Evolutionary conservation across 768 basidiomycete genomes (phyloP).

Genomic region (Lentinus tigrinus): DNA sequence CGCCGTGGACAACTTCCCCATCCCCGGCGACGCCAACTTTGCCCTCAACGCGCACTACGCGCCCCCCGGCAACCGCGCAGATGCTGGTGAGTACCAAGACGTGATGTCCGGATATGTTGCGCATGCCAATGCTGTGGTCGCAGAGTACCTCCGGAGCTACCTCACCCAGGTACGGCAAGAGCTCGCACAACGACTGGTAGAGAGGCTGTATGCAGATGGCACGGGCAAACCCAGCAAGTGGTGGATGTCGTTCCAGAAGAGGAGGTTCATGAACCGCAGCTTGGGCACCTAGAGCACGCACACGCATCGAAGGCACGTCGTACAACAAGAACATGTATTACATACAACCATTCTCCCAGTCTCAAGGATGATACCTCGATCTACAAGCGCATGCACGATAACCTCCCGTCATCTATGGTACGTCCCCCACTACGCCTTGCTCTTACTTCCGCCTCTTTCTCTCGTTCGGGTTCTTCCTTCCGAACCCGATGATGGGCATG

Average conservation of each 20-base stretch:
- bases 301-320: conserved; percentile 15
- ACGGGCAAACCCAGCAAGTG: conserved; percentile 96
- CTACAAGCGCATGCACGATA: neutral
- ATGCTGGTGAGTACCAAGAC: conserved; percentile 61
- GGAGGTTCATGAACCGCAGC: conserved; percentile 93
- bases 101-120: neutral
- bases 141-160: conserved; percentile 90
- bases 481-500: conserved; percentile 85
- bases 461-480: conserved; percentile 89
- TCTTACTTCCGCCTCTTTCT: conserved; percentile 53
- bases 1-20: conserved; percentile 88
- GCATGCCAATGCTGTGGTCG: neutral
- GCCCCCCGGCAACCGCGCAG: conserved; percentile 68
- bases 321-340: conserved; percentile 24
- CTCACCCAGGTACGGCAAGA: conserved; percentile 93
- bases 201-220: conserved; percentile 89
- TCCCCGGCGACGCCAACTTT: conserved; percentile 96
- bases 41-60: conserved; percentile 91
- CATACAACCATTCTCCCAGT: conserved; percentile 19
- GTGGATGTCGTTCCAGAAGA: conserved; percentile 99
- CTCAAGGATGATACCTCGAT: conserved; percentile 19
- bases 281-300: conserved; percentile 52
- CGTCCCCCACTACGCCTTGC: neutral
- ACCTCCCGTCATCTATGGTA: neutral
- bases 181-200: conserved; percentile 80